Conservation (phyloP, 2,329 filamentous ascomycete genomes). For the Aspergillus hortae region DNA sequence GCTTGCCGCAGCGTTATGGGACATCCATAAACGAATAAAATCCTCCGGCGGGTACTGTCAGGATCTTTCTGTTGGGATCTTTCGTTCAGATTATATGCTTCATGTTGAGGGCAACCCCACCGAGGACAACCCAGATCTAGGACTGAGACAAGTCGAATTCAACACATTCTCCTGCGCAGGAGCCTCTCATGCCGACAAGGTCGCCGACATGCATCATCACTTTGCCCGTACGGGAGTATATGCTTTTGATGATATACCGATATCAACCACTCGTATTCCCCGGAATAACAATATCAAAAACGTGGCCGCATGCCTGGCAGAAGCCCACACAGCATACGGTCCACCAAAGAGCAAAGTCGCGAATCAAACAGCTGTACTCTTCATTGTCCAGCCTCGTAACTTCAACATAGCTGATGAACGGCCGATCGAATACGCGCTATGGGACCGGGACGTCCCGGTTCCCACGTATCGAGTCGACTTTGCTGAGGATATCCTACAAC, state of each 20-base stretch:
- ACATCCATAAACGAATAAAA: slow-evolving; percentile 31
- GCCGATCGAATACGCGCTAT: slow-evolving; percentile 44
- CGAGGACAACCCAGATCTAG: neutral
- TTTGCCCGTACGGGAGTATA: slow-evolving; percentile 23
- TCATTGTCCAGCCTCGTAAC: slow-evolving; percentile 44
- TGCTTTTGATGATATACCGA: neutral
- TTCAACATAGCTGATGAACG: slow-evolving; percentile 46
- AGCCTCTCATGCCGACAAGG: slow-evolving; percentile 37
- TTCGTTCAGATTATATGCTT: slow-evolving; percentile 47
- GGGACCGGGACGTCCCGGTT: slow-evolving; percentile 28
- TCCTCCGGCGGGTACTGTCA: slow-evolving; percentile 26
- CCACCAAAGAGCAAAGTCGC: slow-evolving; percentile 11
- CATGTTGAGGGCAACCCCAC: slow-evolving; percentile 13
- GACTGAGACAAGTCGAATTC: slow-evolving; percentile 46
- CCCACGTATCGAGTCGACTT: slow-evolving; percentile 38
- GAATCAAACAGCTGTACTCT: slow-evolving; percentile 34
- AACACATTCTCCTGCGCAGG: slow-evolving; percentile 45
- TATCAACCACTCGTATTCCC: slow-evolving; percentile 22
- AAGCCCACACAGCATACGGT: slow-evolving; percentile 34
- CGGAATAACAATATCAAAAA: slow-evolving; percentile 30
- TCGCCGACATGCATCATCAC: slow-evolving; percentile 42
- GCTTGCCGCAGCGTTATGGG: slow-evolving; percentile 37
- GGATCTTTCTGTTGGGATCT: slow-evolving; percentile 34
- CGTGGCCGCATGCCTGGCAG: slow-evolving; percentile 27
- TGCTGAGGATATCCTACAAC: slow-evolving; percentile 26